Percentiles rank a stretch among this genome's conserved stretches.
Conservation (phyloP, 176 grass and related monocot genomes). For the Avena atlantica region DNA sequence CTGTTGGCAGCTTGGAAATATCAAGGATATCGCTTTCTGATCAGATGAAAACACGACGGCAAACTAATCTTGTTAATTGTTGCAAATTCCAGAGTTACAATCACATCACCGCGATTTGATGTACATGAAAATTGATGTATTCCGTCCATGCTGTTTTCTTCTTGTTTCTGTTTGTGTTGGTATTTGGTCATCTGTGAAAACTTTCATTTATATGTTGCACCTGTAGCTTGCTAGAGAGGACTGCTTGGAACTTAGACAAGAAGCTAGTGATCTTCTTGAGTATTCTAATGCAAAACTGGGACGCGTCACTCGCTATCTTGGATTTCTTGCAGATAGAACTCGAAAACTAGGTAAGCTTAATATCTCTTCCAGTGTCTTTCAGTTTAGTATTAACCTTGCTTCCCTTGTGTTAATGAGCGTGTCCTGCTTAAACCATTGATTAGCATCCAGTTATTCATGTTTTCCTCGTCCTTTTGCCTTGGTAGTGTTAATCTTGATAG, state of each 20-base stretch:
- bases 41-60: neutral
- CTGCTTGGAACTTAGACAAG: conserved; percentile 90
- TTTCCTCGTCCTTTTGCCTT: neutral
- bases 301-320: conserved; percentile 93
- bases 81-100: neutral
- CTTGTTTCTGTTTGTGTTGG: conserved; percentile 29
- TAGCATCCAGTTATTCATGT: conserved; percentile 1
- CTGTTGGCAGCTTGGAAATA: neutral
- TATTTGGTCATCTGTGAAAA: conserved; percentile 35
- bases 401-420: conserved; percentile 14
- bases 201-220: conserved; percentile 37
- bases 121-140: neutral
- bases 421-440: conserved; percentile 1
- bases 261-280: conserved; percentile 91
- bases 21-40: neutral
- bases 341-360: conserved; percentile 83
- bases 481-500: neutral
- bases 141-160: conserved; percentile 23
- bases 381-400: conserved; percentile 27
- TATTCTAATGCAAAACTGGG: conserved; percentile 96
- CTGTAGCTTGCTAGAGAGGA: conserved; percentile 84
- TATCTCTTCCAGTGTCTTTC: conserved; percentile 20
- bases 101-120: conserved; percentile 12
- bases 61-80: conserved; percentile 28
- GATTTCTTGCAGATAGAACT: conserved; percentile 95